Conservation (phyloP, 129 eudicot genomes). For the Flaveria brownii region DNA sequence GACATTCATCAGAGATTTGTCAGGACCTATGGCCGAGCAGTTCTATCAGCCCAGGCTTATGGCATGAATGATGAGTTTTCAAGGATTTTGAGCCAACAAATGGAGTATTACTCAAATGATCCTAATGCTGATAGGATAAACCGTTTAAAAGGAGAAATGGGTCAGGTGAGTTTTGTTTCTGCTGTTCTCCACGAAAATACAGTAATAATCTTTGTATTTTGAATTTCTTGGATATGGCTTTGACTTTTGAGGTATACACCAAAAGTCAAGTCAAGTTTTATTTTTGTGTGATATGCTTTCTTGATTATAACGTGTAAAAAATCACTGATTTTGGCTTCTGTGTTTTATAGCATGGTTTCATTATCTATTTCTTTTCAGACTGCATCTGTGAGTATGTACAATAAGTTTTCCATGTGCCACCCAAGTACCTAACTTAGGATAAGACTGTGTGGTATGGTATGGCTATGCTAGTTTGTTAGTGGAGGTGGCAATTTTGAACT, state of each 20-base stretch:
- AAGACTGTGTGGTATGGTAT: background rate
- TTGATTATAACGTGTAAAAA: background rate
- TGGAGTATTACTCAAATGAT: constrained; percentile 90
- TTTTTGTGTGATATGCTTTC: too few species aligned
- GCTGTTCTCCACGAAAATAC: background rate
- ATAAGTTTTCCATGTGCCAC: background rate
- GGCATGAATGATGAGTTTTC: constrained; percentile 98
- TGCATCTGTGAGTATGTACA: background rate
- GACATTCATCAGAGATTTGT: constrained; percentile 96
- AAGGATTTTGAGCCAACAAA: constrained; percentile 87
- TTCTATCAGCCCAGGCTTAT: constrained; percentile 87
- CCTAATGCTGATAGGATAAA: constrained; percentile 96
- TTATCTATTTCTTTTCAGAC: background rate
- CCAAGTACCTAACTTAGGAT: background rate
- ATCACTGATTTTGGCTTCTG: background rate
- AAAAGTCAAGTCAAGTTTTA: too few species aligned
- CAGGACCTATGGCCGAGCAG: constrained; percentile 88
- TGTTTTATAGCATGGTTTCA: background rate
- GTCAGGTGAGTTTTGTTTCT: constrained; percentile 60
- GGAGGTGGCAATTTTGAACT: background rate
- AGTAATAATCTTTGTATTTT: background rate
- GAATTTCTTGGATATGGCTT: background rate
- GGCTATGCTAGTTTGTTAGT: constrained; percentile 2
- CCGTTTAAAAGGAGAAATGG: constrained; percentile 94
- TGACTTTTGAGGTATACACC: too few species aligned